phyloP scores from a whole-genome alignment of 805 yeast genomes.

The Candida schatavii region DNA sequence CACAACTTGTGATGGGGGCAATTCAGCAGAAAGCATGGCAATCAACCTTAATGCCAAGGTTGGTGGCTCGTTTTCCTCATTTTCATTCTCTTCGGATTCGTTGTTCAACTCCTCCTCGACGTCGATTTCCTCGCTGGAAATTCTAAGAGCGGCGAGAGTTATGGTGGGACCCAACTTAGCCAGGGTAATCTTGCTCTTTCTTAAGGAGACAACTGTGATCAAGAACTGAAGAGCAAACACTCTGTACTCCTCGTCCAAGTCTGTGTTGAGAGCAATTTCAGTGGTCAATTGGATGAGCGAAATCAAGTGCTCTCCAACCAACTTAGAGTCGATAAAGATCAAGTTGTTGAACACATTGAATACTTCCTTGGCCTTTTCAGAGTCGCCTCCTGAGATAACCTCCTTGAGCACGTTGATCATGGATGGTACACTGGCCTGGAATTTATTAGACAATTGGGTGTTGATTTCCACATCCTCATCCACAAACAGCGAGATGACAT shows the following conservation, averaged over 20 bases:
- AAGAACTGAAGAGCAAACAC: slow-evolving; percentile 81
- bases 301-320: slow-evolving; percentile 72
- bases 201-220: slow-evolving; percentile 71
- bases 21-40: slow-evolving; percentile 71
- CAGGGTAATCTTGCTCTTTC: slow-evolving; percentile 75
- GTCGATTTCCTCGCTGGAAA: slow-evolving; percentile 74
- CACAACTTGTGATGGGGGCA: slow-evolving; percentile 92
- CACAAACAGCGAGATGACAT: slow-evolving; percentile 61
- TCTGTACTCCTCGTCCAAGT: slow-evolving; percentile 78
- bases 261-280: slow-evolving; percentile 65
- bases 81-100: slow-evolving; percentile 88
- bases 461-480: slow-evolving; percentile 56
- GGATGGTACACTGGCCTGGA: slow-evolving; percentile 67
- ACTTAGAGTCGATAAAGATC: slow-evolving; percentile 68
- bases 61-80: slow-evolving; percentile 82
- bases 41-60: slow-evolving; percentile 77
- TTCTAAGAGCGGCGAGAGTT: slow-evolving; percentile 66
- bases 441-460: slow-evolving; percentile 46
- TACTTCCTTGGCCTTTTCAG: slow-evolving; percentile 66
- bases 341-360: slow-evolving; percentile 85
- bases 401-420: slow-evolving; percentile 80
- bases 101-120: slow-evolving; percentile 73
- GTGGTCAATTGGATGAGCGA: slow-evolving; percentile 69
- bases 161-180: slow-evolving; percentile 83
- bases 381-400: slow-evolving; percentile 64